Conservation (phyloP, 805 yeast genomes). For the Candida arabinofermentans region DNA sequence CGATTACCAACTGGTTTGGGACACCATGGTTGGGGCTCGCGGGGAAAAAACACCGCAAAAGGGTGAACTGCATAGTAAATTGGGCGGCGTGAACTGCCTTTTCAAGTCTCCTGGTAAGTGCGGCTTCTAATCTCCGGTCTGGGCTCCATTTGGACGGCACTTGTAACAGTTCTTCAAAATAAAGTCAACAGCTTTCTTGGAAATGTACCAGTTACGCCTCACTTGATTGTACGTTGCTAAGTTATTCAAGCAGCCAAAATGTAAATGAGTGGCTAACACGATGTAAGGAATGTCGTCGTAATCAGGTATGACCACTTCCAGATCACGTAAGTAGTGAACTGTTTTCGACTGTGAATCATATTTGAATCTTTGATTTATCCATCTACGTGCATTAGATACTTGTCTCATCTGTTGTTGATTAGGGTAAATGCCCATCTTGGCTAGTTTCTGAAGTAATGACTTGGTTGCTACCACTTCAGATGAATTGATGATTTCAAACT, state of each 20-base stretch:
- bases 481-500: slow-evolving; percentile 24
- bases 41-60: no score
- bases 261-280: slow-evolving; percentile 28
- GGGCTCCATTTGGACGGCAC: no score
- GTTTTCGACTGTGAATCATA: slow-evolving; percentile 13
- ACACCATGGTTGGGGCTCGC: no score
- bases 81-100: no score
- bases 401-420: slow-evolving; percentile 28
- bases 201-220: slow-evolving; percentile 29
- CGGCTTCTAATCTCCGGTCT: not conserved
- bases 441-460: slow-evolving; percentile 21
- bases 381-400: slow-evolving; percentile 28
- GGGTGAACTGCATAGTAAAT: no score
- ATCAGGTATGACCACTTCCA: slow-evolving; percentile 28
- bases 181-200: slow-evolving; percentile 25
- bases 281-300: slow-evolving; percentile 27
- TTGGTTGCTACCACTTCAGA: slow-evolving; percentile 28
- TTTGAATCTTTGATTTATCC: slow-evolving; percentile 31
- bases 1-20: no score
- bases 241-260: slow-evolving; percentile 20
- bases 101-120: no score
- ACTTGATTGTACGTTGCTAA: slow-evolving; percentile 24
- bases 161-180: slow-evolving; percentile 20
- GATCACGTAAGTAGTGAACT: slow-evolving; percentile 27
- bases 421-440: slow-evolving; percentile 21